A percentile compares a stretch with the other conserved stretches of the same genome.
Conservation (phyloP, 768 basidiomycete species). For the Lepiota subincarnata region DNA sequence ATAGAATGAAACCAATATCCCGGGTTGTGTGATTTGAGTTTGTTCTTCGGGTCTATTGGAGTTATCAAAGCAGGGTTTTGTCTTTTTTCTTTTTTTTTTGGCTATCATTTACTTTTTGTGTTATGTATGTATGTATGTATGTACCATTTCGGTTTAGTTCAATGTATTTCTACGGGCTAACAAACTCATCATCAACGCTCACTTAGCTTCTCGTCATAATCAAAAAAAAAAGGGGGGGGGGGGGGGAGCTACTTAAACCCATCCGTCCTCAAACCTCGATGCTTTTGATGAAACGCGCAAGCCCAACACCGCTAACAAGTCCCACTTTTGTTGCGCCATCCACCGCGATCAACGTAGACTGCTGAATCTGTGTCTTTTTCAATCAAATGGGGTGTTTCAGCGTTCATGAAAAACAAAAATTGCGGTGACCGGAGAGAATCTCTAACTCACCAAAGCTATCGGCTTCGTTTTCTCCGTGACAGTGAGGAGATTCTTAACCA, state of each 20-base stretch:
- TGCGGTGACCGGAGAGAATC: background rate
- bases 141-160: too few species aligned
- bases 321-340: slow-evolving; percentile 57
- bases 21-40: background rate
- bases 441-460: slow-evolving; percentile 57
- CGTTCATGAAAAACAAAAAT: too few species aligned
- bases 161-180: too few species aligned
- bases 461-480: slow-evolving; percentile 60
- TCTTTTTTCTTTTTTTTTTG: too few species aligned
- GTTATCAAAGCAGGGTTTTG: background rate
- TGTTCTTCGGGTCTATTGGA: background rate
- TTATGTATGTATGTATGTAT: background rate
- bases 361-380: slow-evolving; percentile 23
- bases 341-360: slow-evolving; percentile 29
- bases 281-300: slow-evolving; percentile 61
- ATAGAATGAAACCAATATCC: background rate
- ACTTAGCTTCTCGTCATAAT: too few species aligned
- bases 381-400: background rate
- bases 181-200: too few species aligned
- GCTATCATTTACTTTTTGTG: background rate
- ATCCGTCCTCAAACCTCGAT: slow-evolving; percentile 31
- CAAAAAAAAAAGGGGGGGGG: too few species aligned
- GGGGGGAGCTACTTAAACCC: too few species aligned
- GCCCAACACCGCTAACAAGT: slow-evolving; percentile 61
- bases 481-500: slow-evolving; percentile 60